These are phyloP conservation scores for Austroboletus niveus DNA, from an alignment of 1,284 basidiomycete genomes.

Conservation along the genomic window DNA sequence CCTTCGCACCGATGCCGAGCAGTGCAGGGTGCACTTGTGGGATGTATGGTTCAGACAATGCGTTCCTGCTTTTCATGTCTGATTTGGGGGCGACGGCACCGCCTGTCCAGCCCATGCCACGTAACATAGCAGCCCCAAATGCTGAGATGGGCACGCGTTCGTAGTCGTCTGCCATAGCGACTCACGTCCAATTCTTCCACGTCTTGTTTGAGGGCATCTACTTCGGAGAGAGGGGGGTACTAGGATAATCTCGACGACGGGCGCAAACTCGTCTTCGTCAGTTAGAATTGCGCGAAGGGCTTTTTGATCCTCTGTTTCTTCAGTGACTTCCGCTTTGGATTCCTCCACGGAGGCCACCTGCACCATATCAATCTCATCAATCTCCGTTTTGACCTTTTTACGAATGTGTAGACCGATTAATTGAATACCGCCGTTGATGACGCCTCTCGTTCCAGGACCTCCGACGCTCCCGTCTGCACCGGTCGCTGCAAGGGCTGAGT, in stretches of 20 bases:
- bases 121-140: constrained; percentile 90
- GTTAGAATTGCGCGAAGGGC: constrained; percentile 75
- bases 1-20: constrained; percentile 90
- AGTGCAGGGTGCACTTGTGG: constrained; percentile 80
- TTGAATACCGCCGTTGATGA: constrained; percentile 68
- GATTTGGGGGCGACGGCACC: constrained; percentile 63
- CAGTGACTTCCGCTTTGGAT: constrained; percentile 32
- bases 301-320: constrained; percentile 65
- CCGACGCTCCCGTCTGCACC: constrained; percentile 78
- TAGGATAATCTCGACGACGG: constrained; percentile 52
- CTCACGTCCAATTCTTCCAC: constrained; percentile 64
- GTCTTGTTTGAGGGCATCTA: constrained; percentile 80
- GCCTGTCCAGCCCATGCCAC: constrained; percentile 97
- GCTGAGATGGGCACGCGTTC: constrained; percentile 87
- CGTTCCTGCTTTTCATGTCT: constrained; percentile 49
- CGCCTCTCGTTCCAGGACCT: constrained; percentile 69
- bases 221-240: constrained; percentile 62
- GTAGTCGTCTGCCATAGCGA: constrained; percentile 82
- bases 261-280: constrained; percentile 42
- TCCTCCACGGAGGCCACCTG: constrained; percentile 6
- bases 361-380: constrained; percentile 22
- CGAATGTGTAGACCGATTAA: constrained; percentile 58
- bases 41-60: constrained; percentile 72
- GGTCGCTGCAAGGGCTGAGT: constrained; percentile 55
- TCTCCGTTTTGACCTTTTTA: constrained; percentile 36